Conservation (phyloP, 2,329 filamentous ascomycete genomes). For the Amesomyces nigricolor region DNA sequence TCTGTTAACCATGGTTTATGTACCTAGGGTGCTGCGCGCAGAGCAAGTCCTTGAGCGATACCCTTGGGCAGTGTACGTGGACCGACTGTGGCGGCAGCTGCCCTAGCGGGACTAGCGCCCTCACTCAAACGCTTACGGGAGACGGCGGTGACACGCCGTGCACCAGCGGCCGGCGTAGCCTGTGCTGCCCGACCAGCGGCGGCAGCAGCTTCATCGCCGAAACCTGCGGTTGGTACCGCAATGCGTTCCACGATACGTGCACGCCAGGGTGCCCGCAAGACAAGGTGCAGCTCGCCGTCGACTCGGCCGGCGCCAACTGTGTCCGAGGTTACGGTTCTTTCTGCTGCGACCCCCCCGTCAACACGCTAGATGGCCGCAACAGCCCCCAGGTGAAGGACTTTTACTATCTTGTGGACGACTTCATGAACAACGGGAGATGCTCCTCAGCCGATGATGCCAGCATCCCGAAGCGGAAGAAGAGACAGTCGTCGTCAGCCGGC, state of each 20-base stretch:
- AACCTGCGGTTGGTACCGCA: slow-evolving; percentile 5
- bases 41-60: slow-evolving; percentile 1
- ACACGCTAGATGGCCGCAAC: not conserved
- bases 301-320: slow-evolving; percentile 4
- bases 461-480: not conserved
- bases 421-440: not conserved
- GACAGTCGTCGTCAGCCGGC: not conserved
- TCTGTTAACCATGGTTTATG: not conserved
- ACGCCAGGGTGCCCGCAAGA: not conserved
- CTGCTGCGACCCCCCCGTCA: slow-evolving; percentile 3
- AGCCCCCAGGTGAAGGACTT: not conserved
- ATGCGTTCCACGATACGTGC: slow-evolving; percentile 5
- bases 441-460: not conserved
- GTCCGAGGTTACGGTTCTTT: slow-evolving; percentile 2
- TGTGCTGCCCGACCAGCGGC: slow-evolving; percentile 1
- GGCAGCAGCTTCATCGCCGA: slow-evolving; percentile 1
- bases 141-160: slow-evolving; percentile 4
- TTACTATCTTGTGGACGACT: not conserved
- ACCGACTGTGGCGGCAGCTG: slow-evolving; percentile 6
- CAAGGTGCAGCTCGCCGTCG: slow-evolving; percentile 6
- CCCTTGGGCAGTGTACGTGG: slow-evolving; percentile 6
- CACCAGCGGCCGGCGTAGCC: not conserved
- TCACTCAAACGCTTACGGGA: slow-evolving; percentile 2
- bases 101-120: not conserved
- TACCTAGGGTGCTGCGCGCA: not conserved